A percentile compares a stretch with the other conserved stretches of the same genome.
Evolutionary conservation across 495 filamentous ascomycete genomes (phyloP).

Genomic region (Podospora bellae-mahoneyi): DNA sequence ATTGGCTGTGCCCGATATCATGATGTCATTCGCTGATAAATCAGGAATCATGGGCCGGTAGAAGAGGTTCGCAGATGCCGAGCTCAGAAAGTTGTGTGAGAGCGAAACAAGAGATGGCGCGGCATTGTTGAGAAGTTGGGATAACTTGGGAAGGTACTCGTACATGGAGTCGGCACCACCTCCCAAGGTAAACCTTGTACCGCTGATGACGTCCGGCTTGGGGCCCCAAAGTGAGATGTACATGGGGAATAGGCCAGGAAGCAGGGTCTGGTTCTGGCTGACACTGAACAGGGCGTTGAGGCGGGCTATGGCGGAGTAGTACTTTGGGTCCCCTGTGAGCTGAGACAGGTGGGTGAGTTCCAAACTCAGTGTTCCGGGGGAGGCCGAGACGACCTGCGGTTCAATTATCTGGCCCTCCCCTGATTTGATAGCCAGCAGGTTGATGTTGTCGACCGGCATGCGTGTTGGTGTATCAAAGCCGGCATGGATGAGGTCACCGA

Average conservation of each 20-base stretch:
- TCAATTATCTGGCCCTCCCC: conserved; percentile 63
- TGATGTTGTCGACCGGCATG: conserved; percentile 63
- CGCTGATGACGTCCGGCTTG: conserved; percentile 25
- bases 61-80: conserved; percentile 60
- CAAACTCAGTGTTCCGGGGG: conserved; percentile 71
- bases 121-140: conserved; percentile 38
- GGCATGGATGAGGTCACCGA: conserved; percentile 70
- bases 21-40: conserved; percentile 52
- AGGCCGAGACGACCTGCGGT: conserved; percentile 50
- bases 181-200: conserved; percentile 63
- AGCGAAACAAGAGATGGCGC: conserved; percentile 36
- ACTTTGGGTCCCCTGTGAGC: conserved; percentile 73
- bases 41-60: conserved; percentile 61
- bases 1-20: conserved; percentile 56
- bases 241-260: conserved; percentile 60
- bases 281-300: conserved; percentile 69
- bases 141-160: conserved; percentile 80
- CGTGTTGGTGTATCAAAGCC: conserved; percentile 84
- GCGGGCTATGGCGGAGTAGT: conserved; percentile 78
- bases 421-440: conserved; percentile 73
- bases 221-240: conserved; percentile 28
- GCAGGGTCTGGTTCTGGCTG: conserved; percentile 58
- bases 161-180: conserved; percentile 81
- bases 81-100: conserved; percentile 54
- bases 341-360: conserved; percentile 83